Base-by-base conservation (phyloP, 352 stramenopile species). In the Phytophthora litchii region DNA sequence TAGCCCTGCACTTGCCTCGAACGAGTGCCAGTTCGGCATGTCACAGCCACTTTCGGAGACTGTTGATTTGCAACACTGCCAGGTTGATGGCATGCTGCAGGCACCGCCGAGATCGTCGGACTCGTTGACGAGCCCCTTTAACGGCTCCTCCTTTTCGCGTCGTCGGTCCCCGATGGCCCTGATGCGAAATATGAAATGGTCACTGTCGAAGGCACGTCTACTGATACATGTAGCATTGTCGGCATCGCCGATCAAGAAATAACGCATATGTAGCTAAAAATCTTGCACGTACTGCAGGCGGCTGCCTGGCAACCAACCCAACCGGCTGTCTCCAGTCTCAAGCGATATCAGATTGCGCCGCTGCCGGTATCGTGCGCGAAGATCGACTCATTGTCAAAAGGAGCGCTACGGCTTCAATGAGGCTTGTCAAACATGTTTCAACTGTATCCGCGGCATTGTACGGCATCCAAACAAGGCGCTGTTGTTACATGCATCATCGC, bases 271-370 rank as follows among this genome's bases (percentile, higher is more conserved):
- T 49, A 32, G 25, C n/a, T n/a, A n/a, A n/a, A n/a, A n/a, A n/a
- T n/a, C n/a, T 43, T 43, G 20, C 23, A 12, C 20, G 46, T 23
- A 11, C 19, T 23, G 13, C 32, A 43, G n/a, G 9, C 20, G 27
- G 27, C 44, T 27, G 19, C 14, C 42, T 34, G 29, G 43, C 25
- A 38, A 27, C 36, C 47, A 40, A 56, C 37, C 35, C 35, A 46
- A 13, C n/a, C 46, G 11, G 34, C 46, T 43, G 49, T 43, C 37
- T 14, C 19, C 11, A 27, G 44, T 52, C 19, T 41, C 16, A 27
- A 19, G 25, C 38, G 14, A 49, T 35, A 44, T 43, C 47, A 40
- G 19, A 59, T 60, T 51, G 21, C 21, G 40, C 21, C 52, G 31
- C 10, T 20, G 21, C 52, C 40, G 37, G n/a, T n/a, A 38, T 56